Percentiles rank a stretch among this genome's conserved stretches.
Conservation (phyloP, 1,139 yeast species). For the Sugiyamaella pinicola region DNA sequence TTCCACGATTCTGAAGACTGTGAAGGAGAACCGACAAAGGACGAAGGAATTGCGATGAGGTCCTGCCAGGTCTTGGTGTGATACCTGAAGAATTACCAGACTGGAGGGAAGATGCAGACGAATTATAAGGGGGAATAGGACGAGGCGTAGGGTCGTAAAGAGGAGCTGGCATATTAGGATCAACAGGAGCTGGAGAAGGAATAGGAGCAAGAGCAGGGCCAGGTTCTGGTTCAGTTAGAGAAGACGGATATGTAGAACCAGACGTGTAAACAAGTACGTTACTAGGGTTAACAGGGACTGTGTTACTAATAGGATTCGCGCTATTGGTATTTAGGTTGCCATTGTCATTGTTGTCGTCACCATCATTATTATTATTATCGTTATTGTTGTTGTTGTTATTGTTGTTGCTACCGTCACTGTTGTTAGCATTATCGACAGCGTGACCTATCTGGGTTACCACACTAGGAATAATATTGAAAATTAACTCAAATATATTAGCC, state of each 20-base stretch:
- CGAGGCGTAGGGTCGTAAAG: neutral
- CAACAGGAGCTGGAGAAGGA: neutral
- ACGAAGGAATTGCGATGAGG: conserved; percentile 14
- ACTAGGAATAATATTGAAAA: conserved; percentile 28
- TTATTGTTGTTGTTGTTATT: conserved; percentile 10
- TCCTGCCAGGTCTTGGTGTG: neutral
- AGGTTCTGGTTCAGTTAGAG: neutral
- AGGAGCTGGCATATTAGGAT: neutral
- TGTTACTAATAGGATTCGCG: neutral
- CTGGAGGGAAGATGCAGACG: neutral
- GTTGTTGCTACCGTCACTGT: conserved; percentile 9
- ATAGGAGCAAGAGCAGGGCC: neutral
- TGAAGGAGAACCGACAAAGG: conserved; percentile 15
- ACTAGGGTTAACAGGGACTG: neutral
- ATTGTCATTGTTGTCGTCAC: neutral
- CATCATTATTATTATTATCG: conserved; percentile 7
- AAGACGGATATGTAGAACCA: neutral
- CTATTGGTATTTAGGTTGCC: neutral
- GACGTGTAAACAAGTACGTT: neutral
- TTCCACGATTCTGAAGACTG: conserved; percentile 12
- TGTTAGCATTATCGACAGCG: neutral
- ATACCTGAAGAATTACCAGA: neutral
- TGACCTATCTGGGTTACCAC: conserved; percentile 15
- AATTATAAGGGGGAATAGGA: conserved; percentile 4
- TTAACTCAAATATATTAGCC: conserved; percentile 25